phyloP scores from a whole-genome alignment of 2,329 filamentous ascomycete species.

The Lithohypha guttulata region DNA sequence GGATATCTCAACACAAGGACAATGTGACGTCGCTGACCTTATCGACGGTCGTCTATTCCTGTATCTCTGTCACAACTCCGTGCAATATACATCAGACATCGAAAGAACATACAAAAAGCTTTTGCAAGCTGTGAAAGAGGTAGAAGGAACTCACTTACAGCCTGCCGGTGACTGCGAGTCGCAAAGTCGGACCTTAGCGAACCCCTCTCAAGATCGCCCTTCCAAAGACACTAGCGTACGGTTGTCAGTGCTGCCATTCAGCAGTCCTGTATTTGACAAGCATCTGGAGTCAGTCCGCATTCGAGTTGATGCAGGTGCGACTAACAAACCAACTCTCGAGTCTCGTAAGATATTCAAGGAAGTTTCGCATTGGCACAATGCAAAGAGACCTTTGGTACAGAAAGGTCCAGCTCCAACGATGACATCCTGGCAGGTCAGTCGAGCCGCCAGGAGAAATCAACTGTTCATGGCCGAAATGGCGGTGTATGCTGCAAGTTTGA shows the following conservation, averaged over 20 bases:
- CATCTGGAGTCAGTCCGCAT: slow-evolving; percentile 23
- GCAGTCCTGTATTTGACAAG: slow-evolving; percentile 23
- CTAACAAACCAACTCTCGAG: slow-evolving; percentile 7
- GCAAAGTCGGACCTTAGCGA: neutral
- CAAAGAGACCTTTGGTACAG: slow-evolving; percentile 17
- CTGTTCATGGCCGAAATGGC: slow-evolving; percentile 57
- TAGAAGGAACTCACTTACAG: neutral
- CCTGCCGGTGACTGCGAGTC: neutral
- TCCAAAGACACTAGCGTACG: too few relatives aligned
- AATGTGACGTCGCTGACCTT: slow-evolving; percentile 45
- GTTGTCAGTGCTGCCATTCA: slow-evolving; percentile 23
- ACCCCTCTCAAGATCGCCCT: neutral
- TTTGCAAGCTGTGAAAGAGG: neutral
- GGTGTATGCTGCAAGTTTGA: slow-evolving; percentile 59
- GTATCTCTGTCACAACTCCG: neutral
- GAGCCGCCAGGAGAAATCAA: slow-evolving; percentile 45
- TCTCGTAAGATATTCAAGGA: slow-evolving; percentile 23
- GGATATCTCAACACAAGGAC: slow-evolving; percentile 4
- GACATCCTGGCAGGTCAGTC: slow-evolving; percentile 25
- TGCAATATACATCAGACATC: too few relatives aligned
- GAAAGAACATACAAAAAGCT: too few relatives aligned
- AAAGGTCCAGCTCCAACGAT: slow-evolving; percentile 14
- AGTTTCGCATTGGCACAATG: slow-evolving; percentile 27
- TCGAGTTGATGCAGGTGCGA: slow-evolving; percentile 12
- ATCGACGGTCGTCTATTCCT: slow-evolving; percentile 44